A percentile compares a stretch with the other conserved stretches of the same genome.
These are phyloP conservation scores for Schwanniomyces vanrijiae DNA, from an alignment of 805 yeast genomes.

Conservation along the genomic window DNA sequence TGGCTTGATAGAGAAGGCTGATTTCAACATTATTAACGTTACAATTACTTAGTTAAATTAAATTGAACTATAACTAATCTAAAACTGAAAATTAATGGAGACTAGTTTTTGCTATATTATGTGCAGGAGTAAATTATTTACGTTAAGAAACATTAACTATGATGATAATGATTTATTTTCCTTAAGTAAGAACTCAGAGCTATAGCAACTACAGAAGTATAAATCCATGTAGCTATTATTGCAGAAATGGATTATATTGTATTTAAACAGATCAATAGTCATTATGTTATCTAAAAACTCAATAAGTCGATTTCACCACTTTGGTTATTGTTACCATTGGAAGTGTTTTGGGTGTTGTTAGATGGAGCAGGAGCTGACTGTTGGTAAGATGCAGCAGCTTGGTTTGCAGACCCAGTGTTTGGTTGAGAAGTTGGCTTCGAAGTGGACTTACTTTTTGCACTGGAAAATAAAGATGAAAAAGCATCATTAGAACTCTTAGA, in stretches of 20 bases:
- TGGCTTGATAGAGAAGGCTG: constrained; percentile 16
- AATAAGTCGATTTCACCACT: constrained; percentile 49
- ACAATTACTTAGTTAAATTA: not conserved
- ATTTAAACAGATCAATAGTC: not conserved
- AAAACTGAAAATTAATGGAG: not conserved
- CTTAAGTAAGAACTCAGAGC: not conserved
- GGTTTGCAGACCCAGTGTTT: constrained; percentile 10
- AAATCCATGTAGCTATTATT: not conserved
- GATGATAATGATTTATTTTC: not conserved
- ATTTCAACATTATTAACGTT: constrained; percentile 17
- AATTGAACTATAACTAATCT: not conserved
- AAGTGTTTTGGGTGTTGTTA: constrained; percentile 17
- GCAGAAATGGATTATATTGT: not conserved
- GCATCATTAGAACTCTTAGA: constrained; percentile 58
- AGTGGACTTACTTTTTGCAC: constrained; percentile 54
- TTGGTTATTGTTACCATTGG: constrained; percentile 10
- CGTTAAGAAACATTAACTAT: not conserved
- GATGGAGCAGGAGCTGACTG: not conserved
- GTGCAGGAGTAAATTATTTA: not conserved
- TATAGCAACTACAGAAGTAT: not conserved
- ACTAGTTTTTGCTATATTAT: not conserved
- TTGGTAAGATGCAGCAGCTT: not conserved
- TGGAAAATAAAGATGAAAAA: constrained; percentile 65
- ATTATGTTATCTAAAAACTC: constrained; percentile 33
- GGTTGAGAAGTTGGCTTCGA: constrained; percentile 13